Evolutionary conservation across 306 rosid species (phyloP).

Genomic region (Vigna hirtella): DNA sequence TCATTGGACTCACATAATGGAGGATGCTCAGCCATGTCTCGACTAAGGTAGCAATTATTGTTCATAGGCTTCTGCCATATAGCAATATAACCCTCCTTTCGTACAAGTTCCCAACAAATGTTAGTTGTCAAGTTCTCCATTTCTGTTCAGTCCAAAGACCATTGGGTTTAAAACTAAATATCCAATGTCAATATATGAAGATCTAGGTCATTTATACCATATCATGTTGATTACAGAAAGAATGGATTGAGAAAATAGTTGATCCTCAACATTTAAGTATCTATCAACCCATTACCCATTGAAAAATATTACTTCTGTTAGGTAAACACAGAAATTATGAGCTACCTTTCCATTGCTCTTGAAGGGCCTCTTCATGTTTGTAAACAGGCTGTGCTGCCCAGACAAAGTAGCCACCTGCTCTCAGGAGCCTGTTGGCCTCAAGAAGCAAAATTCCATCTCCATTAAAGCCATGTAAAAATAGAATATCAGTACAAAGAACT

Average conservation of each 20-base stretch:
- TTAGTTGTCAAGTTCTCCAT: slow-evolving; percentile 73
- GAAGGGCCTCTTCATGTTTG: slow-evolving; percentile 73
- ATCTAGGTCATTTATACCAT: slow-evolving; percentile 27
- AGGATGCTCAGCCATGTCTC: slow-evolving; percentile 61
- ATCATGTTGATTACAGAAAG: slow-evolving; percentile 5
- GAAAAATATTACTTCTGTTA: slow-evolving; percentile 14
- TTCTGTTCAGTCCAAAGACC: slow-evolving; percentile 56
- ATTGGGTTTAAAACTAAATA: slow-evolving; percentile 24
- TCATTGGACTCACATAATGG: slow-evolving; percentile 75
- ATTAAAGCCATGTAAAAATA: slow-evolving; percentile 48
- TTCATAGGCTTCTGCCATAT: slow-evolving; percentile 85
- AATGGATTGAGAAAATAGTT: background rate
- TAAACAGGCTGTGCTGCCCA: slow-evolving; percentile 96
- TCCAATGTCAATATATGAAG: slow-evolving; percentile 10
- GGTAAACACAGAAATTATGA: slow-evolving; percentile 28
- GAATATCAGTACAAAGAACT: slow-evolving; percentile 43
- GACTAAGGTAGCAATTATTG: slow-evolving; percentile 82
- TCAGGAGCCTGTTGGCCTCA: slow-evolving; percentile 84
- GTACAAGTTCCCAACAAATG: slow-evolving; percentile 87
- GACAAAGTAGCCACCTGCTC: slow-evolving; percentile 88
- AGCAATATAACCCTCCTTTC: slow-evolving; percentile 82
- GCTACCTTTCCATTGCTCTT: slow-evolving; percentile 89
- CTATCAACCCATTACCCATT: background rate
- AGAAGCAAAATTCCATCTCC: slow-evolving; percentile 91
- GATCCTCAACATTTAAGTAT: slow-evolving; percentile 17